Evolutionary conservation across 768 basidiomycete genomes (phyloP).

Genomic region (Cystofilobasidium capitatum): DNA sequence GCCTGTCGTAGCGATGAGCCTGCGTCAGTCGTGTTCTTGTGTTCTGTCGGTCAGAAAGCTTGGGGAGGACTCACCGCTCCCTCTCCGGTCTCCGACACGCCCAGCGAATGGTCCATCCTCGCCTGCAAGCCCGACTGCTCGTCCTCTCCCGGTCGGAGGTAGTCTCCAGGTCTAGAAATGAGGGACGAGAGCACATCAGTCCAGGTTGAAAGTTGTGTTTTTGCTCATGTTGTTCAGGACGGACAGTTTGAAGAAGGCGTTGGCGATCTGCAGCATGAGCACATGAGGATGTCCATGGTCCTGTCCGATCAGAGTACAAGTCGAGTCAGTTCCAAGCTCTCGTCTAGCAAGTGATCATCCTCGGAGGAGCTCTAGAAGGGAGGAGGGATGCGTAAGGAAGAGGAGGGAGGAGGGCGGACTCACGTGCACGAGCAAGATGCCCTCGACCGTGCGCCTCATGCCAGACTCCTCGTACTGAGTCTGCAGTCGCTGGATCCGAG

Average conservation of each 20-base stretch:
- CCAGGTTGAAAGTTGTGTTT: background rate
- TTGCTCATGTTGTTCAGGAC: slow-evolving; percentile 19
- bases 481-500: slow-evolving; percentile 83
- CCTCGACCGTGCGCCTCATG: slow-evolving; percentile 87
- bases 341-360: background rate
- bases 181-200: background rate
- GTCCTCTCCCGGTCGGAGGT: slow-evolving; percentile 90
- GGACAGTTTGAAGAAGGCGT: slow-evolving; percentile 98
- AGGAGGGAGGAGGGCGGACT: slow-evolving; percentile 16
- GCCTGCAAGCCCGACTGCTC: slow-evolving; percentile 83
- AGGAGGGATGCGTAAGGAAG: background rate
- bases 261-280: slow-evolving; percentile 95
- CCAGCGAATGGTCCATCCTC: slow-evolving; percentile 73
- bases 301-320: slow-evolving; percentile 82
- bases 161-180: slow-evolving; percentile 79
- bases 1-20: background rate
- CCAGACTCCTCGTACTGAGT: slow-evolving; percentile 96
- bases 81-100: slow-evolving; percentile 39
- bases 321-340: background rate
- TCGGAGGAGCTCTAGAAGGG: background rate
- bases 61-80: background rate
- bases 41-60: too few species aligned
- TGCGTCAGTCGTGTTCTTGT: background rate
- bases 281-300: slow-evolving; percentile 97
- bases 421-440: slow-evolving; percentile 36